phyloP scores from a whole-genome alignment of 192 early-diverging fungal genomes.

The Coemansia erecta region DNA sequence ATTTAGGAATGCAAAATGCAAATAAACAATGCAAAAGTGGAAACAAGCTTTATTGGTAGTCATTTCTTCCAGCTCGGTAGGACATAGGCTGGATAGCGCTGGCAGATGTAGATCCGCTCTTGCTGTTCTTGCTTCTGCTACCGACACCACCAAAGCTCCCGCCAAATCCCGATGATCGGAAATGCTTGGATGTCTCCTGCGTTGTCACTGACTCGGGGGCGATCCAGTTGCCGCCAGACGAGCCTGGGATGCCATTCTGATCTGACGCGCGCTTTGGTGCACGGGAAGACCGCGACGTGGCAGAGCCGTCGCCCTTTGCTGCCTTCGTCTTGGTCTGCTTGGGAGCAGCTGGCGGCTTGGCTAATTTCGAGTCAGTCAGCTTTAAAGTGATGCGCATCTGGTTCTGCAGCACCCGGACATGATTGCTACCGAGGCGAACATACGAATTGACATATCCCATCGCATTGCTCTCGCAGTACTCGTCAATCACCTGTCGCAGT shows the following conservation, averaged over 20 bases:
- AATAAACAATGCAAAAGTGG: constrained; percentile 7
- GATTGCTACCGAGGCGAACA: constrained; percentile 55
- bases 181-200: constrained; percentile 34
- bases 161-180: constrained; percentile 15
- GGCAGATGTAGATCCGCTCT: not conserved
- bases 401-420: constrained; percentile 50
- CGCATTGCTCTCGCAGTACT: constrained; percentile 59
- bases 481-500: constrained; percentile 60
- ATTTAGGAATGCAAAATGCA: not conserved
- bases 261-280: no score
- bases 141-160: not conserved
- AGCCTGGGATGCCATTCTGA: no score
- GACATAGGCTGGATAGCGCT: constrained; percentile 33
- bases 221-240: not conserved
- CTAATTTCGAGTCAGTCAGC: constrained; percentile 23
- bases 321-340: constrained; percentile 6
- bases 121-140: not conserved
- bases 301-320: not conserved
- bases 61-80: constrained; percentile 11
- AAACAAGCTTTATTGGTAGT: not conserved
- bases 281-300: no score
- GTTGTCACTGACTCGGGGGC: constrained; percentile 15
- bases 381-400: constrained; percentile 48
- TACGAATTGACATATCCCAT: constrained; percentile 65
- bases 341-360: constrained; percentile 6